Evolutionary conservation across 2,329 filamentous ascomycete genomes (phyloP).

Genomic region (Ophiostoma populinum): DNA sequence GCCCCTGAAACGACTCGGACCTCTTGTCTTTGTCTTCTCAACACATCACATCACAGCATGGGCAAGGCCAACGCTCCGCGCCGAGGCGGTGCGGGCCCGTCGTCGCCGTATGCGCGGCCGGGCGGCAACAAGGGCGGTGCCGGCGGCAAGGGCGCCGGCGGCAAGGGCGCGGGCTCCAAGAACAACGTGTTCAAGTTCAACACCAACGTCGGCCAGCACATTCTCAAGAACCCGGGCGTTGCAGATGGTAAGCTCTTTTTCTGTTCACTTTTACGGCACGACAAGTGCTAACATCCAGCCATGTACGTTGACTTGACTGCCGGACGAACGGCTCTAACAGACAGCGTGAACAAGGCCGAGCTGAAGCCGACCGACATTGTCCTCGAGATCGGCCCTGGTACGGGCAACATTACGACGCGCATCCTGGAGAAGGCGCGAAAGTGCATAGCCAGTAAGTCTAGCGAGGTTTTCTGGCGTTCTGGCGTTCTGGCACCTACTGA

Average conservation of each 20-base stretch:
- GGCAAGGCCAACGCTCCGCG: slow-evolving; percentile 24
- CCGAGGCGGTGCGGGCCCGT: slow-evolving; percentile 16
- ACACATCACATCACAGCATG: slow-evolving; percentile 16
- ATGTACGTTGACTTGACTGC: no score
- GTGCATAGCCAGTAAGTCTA: slow-evolving; percentile 35
- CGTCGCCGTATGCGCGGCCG: slow-evolving; percentile 19
- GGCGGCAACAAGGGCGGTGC: neutral
- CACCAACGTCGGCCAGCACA: slow-evolving; percentile 71
- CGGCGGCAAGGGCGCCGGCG: slow-evolving; percentile 6
- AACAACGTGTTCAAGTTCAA: slow-evolving; percentile 98
- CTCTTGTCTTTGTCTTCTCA: neutral
- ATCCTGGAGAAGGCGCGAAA: slow-evolving; percentile 80
- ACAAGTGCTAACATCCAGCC: slow-evolving; percentile 3
- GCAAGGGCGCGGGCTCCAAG: slow-evolving; percentile 19
- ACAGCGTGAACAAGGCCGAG: slow-evolving; percentile 23
- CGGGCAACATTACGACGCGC: slow-evolving; percentile 68
- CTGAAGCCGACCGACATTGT: slow-evolving; percentile 84
- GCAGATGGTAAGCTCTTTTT: slow-evolving; percentile 12
- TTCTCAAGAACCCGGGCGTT: slow-evolving; percentile 46
- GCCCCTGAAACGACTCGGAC: no score
- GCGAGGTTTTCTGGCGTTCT: neutral
- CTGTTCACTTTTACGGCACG: no score
- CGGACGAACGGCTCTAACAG: no score
- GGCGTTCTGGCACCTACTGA: neutral
- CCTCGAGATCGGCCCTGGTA: slow-evolving; percentile 74